These are phyloP conservation scores for Cadophora malorum DNA, from an alignment of 2,329 filamentous ascomycete species.

Conservation along the genomic window DNA sequence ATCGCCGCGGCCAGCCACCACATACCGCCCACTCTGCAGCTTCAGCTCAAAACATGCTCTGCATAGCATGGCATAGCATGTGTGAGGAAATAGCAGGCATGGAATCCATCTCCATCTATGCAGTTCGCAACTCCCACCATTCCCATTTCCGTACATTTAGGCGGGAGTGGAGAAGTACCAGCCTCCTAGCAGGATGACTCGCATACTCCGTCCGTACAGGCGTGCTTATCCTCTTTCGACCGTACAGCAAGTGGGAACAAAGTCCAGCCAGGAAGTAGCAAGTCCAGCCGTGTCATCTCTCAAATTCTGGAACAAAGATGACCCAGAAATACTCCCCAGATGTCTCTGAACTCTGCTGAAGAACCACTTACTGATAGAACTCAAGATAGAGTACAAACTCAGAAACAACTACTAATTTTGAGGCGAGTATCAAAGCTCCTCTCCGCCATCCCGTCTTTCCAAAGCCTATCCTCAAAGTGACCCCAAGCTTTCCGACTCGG, in stretches of 20 bases:
- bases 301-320: neutral
- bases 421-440: neutral
- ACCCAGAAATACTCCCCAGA: neutral
- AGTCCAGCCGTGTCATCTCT: neutral
- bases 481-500: neutral
- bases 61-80: constrained; percentile 1
- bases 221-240: neutral
- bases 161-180: constrained; percentile 8
- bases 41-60: constrained; percentile 12
- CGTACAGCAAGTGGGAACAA: neutral
- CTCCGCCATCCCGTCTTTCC: no score
- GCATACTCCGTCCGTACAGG: neutral
- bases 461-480: no score
- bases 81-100: neutral
- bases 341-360: neutral
- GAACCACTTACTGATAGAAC: neutral
- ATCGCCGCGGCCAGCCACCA: neutral
- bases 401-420: neutral
- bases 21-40: neutral
- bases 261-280: neutral
- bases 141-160: constrained; percentile 12
- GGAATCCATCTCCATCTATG: neutral
- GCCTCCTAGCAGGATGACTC: constrained; percentile 5
- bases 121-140: neutral
- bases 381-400: neutral